phyloP scores from a whole-genome alignment of 2,329 filamentous ascomycete species.

The Fusarium subtropicale region DNA sequence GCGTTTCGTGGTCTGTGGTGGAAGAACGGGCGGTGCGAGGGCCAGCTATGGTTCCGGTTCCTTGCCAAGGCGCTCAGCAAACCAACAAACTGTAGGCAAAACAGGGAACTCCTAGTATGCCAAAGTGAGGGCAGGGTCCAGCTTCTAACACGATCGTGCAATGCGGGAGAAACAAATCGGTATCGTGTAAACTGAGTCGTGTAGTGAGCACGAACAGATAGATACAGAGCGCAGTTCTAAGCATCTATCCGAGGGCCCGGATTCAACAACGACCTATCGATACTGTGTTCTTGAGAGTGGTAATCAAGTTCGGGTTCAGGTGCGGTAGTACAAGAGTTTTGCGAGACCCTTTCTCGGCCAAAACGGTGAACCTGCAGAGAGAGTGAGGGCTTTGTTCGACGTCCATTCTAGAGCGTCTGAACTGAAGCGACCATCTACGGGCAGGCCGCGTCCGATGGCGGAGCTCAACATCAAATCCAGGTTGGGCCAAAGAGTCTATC shows the following conservation, averaged over 20 bases:
- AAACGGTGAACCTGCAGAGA: constrained; percentile 7
- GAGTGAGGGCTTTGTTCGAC: not conserved
- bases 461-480: too few species aligned
- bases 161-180: not conserved
- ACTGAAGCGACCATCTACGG: not conserved
- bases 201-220: not conserved
- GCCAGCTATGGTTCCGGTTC: constrained; percentile 31
- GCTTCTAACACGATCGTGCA: not conserved
- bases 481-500: too few species aligned
- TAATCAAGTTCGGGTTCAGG: not conserved
- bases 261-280: constrained; percentile 6
- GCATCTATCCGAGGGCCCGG: not conserved
- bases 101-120: constrained; percentile 30
- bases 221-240: not conserved
- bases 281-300: not conserved
- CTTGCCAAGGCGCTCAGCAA: constrained; percentile 7
- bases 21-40: constrained; percentile 31
- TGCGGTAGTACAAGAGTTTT: constrained; percentile 2
- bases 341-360: not conserved
- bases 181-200: not conserved
- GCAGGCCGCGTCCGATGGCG: not conserved
- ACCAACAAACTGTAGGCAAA: not conserved
- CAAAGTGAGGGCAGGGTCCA: constrained; percentile 8
- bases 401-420: not conserved
- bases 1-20: constrained; percentile 24